Conservation (phyloP, 106 monocot genomes). For the Narthecium ossifragum region DNA sequence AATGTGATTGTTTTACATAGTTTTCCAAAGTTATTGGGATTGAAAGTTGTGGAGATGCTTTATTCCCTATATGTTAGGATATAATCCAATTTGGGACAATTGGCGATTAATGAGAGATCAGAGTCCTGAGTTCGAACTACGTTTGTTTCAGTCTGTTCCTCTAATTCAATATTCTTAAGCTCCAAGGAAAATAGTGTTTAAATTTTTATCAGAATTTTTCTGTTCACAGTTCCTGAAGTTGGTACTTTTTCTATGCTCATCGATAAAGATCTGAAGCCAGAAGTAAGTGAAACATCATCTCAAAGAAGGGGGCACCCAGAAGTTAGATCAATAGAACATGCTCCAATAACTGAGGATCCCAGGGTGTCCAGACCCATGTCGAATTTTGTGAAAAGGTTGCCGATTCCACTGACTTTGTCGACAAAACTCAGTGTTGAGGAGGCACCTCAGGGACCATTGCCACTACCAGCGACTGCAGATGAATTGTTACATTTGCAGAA, state of each 20-base stretch:
- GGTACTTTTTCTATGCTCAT: background rate
- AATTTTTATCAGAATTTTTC: background rate
- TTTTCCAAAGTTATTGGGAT: no score
- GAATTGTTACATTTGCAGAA: conserved; percentile 13
- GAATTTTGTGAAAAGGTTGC: conserved; percentile 56
- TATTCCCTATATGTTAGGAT: no score
- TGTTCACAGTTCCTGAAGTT: background rate
- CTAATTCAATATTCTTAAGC: no score
- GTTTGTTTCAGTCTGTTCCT: no score
- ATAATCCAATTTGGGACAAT: no score
- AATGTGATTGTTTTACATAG: no score
- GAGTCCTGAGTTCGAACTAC: no score
- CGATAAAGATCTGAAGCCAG: conserved; percentile 2
- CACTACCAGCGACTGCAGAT: background rate
- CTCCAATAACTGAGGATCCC: background rate
- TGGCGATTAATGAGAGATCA: no score
- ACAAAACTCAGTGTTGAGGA: background rate
- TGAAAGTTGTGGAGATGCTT: no score
- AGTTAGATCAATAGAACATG: background rate
- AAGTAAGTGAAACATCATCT: background rate
- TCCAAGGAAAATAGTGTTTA: no score
- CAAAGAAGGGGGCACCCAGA: background rate
- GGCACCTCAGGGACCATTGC: background rate
- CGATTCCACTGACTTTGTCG: conserved; percentile 21
- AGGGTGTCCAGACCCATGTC: conserved; percentile 34